Base-by-base conservation (phyloP, 306 rosid genomes). In the Corylus heterophylla region DNA sequence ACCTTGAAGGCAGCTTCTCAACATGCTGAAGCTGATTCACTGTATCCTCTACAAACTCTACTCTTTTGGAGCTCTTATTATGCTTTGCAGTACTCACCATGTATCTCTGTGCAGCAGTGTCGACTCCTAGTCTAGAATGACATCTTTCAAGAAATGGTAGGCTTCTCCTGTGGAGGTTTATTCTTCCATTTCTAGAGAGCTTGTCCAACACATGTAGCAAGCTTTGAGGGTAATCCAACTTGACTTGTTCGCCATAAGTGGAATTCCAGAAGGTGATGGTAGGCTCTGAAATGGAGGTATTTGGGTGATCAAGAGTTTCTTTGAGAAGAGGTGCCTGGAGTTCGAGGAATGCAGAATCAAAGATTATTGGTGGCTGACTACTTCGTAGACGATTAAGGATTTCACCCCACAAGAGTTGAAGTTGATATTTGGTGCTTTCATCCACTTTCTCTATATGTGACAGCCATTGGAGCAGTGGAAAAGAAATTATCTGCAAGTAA, bases 211-310 rank as follows among this genome's bases (percentile, higher is more conserved):
- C 85, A 73, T 73, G 81, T 69, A 87, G 91, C 83, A 94, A 85
- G 58, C 74, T 85, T 72, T 82, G 85, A 42, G 98, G 97, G 68
- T 89, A 89, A 72, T 91, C 88, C 85, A 84, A 78, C 79, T 86
- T 84, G 61, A 69, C 76, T 67, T 86, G 91, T 79, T 87, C 86
- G 2, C 92, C 97, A 45, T 83, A 94, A 52, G 94, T 86, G 64
- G 88, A 82, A 85, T 91, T 94, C 97, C 97, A 94, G 49, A 92
- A 92, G 64, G 77, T 74, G 81, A 92, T 76, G 86, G 92, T 84
- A 5, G 90, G 84, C 79, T 86, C 91, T 76, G 92, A 90, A 78
- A 94, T 89, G 85, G 90, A 81, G 82, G 82, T 79, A 79, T 71
- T 76, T 76, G 93, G 88, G 82, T 91, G 93, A 62, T 88, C 88